phyloP scores from a whole-genome alignment of 169 alveolate species.

The Eimeria mitis region DNA sequence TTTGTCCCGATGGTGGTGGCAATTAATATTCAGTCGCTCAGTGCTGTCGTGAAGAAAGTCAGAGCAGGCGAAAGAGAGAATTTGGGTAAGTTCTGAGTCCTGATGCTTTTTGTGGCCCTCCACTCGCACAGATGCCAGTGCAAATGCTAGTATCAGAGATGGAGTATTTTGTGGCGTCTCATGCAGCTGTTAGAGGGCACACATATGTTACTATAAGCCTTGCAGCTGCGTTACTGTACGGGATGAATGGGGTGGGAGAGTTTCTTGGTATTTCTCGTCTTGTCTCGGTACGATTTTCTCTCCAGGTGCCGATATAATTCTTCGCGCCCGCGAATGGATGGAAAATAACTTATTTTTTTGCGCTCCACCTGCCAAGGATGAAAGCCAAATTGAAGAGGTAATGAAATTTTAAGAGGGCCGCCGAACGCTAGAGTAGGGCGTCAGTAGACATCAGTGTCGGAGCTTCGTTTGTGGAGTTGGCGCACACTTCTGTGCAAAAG shows the following conservation, averaged over 20 bases:
- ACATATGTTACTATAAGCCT: background rate
- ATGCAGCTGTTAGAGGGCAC: background rate
- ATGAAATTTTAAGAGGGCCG: background rate
- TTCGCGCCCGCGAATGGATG: slow-evolving; percentile 47
- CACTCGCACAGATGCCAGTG: background rate
- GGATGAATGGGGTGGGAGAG: background rate
- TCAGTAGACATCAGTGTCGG: background rate
- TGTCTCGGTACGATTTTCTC: background rate
- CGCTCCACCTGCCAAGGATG: slow-evolving; percentile 57
- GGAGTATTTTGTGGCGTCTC: background rate
- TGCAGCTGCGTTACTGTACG: background rate
- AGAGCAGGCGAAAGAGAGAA: slow-evolving; percentile 42
- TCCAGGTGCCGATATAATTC: slow-evolving; percentile 21
- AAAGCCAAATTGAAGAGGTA: slow-evolving; percentile 36
- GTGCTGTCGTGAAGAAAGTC: slow-evolving; percentile 35
- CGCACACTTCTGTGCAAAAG: background rate
- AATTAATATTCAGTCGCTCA: slow-evolving; percentile 59
- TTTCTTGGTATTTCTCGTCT: background rate
- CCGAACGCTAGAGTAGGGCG: background rate
- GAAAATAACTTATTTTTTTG: slow-evolving; percentile 51
- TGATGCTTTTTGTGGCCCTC: background rate
- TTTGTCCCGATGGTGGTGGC: slow-evolving; percentile 60
- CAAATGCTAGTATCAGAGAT: background rate
- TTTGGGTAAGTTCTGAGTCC: background rate
- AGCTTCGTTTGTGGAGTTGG: background rate